These are phyloP conservation scores for Pleurostoma richardsiae DNA, from an alignment of 2,329 filamentous ascomycete genomes.

Conservation along the genomic window DNA sequence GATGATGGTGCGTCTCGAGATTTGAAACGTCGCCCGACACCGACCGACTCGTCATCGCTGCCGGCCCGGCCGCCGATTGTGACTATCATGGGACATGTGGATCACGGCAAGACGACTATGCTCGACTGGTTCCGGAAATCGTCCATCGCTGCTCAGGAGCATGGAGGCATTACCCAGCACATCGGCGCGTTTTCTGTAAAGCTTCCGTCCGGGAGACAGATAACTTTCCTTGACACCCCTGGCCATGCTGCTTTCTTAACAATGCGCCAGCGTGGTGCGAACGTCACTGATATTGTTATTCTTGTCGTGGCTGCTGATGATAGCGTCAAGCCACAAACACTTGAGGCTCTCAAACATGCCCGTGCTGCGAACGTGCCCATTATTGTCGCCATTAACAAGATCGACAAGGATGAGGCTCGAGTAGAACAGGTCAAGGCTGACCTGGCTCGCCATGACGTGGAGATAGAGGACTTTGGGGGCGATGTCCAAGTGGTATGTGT, in stretches of 20 bases:
- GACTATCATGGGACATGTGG: conserved; percentile 98
- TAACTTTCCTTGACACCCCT: conserved; percentile 95
- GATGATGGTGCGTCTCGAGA: conserved; percentile 64
- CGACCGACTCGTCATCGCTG: conserved; percentile 62
- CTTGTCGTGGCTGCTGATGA: conserved; percentile 95
- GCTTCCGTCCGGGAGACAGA: conserved; percentile 79
- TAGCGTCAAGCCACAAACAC: conserved; percentile 93
- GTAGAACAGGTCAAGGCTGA: conserved; percentile 84
- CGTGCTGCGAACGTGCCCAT: conserved; percentile 83
- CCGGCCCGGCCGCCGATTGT: conserved; percentile 84
- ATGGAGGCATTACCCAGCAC: conserved; percentile 96
- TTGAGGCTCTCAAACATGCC: conserved; percentile 94
- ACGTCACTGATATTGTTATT: conserved; percentile 94
- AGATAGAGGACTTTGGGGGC: conserved; percentile 92
- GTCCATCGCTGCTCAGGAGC: conserved; percentile 84
- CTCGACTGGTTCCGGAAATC: conserved; percentile 91
- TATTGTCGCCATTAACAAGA: conserved; percentile 96
- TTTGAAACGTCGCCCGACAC: conserved; percentile 62
- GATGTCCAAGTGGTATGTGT: conserved; percentile 90
- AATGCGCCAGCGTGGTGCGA: conserved; percentile 93
- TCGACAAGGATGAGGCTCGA: conserved; percentile 81
- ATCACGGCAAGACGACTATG: conserved; percentile 96
- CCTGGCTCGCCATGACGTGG: conserved; percentile 74
- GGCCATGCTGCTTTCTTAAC: conserved; percentile 93
- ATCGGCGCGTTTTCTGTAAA: conserved; percentile 95